Conservation (phyloP, 176 grass and related monocot species). For the Alopecurus myosuroides region DNA sequence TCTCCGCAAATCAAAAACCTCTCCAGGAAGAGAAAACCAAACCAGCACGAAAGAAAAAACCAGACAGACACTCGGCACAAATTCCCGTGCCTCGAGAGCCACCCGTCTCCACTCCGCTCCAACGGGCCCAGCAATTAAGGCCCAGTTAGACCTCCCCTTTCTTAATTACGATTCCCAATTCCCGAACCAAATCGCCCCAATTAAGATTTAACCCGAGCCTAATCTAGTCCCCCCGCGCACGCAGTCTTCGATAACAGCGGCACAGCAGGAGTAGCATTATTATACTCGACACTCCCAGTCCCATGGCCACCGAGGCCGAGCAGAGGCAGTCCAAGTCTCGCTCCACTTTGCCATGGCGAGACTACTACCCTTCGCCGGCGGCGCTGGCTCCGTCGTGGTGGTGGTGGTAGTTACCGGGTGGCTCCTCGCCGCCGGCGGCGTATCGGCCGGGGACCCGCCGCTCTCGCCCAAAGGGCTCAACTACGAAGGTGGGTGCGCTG, state of each 20-base stretch:
- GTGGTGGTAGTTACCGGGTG: background rate
- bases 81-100: slow-evolving; percentile 31
- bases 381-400: background rate
- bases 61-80: slow-evolving; percentile 9
- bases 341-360: slow-evolving; percentile 18
- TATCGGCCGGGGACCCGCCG: slow-evolving; percentile 56
- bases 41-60: background rate
- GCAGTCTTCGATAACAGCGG: slow-evolving; percentile 26
- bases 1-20: background rate
- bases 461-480: slow-evolving; percentile 96
- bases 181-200: background rate
- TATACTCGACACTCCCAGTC: background rate
- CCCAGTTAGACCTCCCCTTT: background rate
- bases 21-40: background rate
- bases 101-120: slow-evolving; percentile 12
- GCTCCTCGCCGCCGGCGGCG: background rate
- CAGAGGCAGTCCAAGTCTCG: background rate
- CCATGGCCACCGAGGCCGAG: slow-evolving; percentile 37
- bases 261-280: background rate
- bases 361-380: background rate
- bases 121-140: slow-evolving; percentile 7
- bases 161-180: slow-evolving; percentile 19
- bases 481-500: slow-evolving; percentile 61
- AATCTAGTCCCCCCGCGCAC: slow-evolving; percentile 8
- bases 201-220: background rate